Evolutionary conservation across 208 protist genomes (phyloP), one percentile per base, ranked within the genome.

Genomic region (Crithidia sp.): DNA sequence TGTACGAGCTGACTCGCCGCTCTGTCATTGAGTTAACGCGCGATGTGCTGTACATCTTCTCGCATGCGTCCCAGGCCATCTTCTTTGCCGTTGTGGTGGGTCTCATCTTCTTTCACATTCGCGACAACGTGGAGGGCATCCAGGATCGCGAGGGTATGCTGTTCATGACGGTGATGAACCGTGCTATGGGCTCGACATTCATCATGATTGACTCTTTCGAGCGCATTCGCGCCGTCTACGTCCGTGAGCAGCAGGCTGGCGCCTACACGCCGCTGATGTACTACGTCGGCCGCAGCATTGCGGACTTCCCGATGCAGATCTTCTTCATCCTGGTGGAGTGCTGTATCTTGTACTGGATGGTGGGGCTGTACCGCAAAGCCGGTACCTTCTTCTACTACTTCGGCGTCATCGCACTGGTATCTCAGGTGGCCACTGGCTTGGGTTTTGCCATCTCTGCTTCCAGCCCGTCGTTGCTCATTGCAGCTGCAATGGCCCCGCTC

Each of bases 331-430:
- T 90, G 28, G 17, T 93, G 45, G 85, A 89, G 62, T 78, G 58
- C 41, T 19, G 54, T 39, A 89, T 95, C 52, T n/a, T 92, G 19
- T 95, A 95, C 76, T 95, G 82, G 59, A 81, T 91, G 82, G 64
- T 74, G 2, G 79, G 86, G 16, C 77, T 93, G 10, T 76, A 88
- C 59, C 56, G 40, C 6, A 60, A 45, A 9, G 59, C 81, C 2
- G 82, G 80, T 2, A 62, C 78, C 28, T 94, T 94, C 68, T 94
- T 94, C 60, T 82, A 79, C 47, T 92, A 84, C 71, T 81, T 82
- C 68, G 78, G 70, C 53, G 83, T 85, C 6, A 57, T 92, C 37
- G 36, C 61, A 10, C n/a, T 94, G 8, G 39, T 89, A 12, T 86
- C 79, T 19, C 71, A 88, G 52, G 84, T 94, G 50, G 65, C 76